Base-by-base conservation (phyloP, 345 rosid genomes). In the Citrus hindsii region DNA sequence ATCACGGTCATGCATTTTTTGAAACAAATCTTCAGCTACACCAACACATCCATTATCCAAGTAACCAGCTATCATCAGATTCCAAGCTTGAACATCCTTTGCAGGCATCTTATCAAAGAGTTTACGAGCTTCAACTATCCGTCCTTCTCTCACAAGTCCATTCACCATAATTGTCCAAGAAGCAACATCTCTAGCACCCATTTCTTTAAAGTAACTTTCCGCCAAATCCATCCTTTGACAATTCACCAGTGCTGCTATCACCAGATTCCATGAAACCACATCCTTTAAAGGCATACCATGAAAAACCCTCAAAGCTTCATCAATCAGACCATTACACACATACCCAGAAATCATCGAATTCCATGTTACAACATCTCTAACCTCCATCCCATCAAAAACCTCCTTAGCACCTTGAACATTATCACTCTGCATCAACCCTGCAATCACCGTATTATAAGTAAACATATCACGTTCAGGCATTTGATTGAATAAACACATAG, bases 251-350 rank as follows among this genome's bases (percentile, higher is more conserved):
- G 80, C 90, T 19, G 85, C 85, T 46, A 85, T 80, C 58, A 83
- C 79, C 79, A 85, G 67, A 82, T 87, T 87, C 90, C 88, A 87
- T 4, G 90, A 83, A 59, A 82, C 71, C 69, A 74, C 81, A 81
- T 87, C 80, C 60, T 74, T 86, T 77, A 74, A 55, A 2, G 81
- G 85, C 83, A 79, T 77, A 67, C 42, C 64, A 75, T 67, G 74
- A 69, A 87, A 85, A 28, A 82, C 37, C 25, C 32, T 72, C 61
- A 85, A 18, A 21, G 84, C 88, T 77, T 85, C 82, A 28, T 82
- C 74, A 42, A 82, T 24, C 38, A 79, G 74, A 60, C 85, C 85
- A 27, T 69, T 77, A 27, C 73, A 78, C 59, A 85, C 66, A 79
- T 85, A 84, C 35, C 90, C 88, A 24, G 80, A 67, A 48, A 87